These are phyloP conservation scores for Fusarium cicatricum DNA, from an alignment of 2,329 filamentous ascomycete genomes.

Conservation along the genomic window DNA sequence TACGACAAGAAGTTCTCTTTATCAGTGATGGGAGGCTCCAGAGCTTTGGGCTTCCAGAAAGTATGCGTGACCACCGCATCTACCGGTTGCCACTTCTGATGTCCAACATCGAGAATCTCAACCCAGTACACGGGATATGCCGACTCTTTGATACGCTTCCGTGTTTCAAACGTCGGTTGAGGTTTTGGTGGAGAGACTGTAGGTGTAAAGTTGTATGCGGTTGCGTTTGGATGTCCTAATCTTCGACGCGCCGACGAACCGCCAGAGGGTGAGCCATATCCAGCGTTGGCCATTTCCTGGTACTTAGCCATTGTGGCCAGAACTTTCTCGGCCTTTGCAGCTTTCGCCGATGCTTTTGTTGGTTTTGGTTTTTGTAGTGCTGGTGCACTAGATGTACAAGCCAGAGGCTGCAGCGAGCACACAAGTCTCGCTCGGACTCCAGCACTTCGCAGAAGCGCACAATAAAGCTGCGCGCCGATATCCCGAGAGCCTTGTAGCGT, in stretches of 20 bases:
- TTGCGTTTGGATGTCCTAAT: conserved; percentile 62
- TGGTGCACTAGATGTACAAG: conserved; percentile 67
- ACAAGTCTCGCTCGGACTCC: conserved; percentile 85
- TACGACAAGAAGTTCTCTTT: conserved; percentile 81
- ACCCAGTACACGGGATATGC: conserved; percentile 91
- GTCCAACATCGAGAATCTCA: conserved; percentile 84
- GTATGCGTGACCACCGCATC: conserved; percentile 83
- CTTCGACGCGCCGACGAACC: conserved; percentile 55
- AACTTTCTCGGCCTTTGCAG: conserved; percentile 47
- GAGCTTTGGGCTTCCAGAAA: conserved; percentile 75
- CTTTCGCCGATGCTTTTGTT: conserved; percentile 42
- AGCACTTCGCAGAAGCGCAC: conserved; percentile 82
- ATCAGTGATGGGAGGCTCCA: conserved; percentile 87
- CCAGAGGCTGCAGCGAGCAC: conserved; percentile 86
- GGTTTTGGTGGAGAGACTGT: conserved; percentile 49
- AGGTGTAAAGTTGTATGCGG: conserved; percentile 60
- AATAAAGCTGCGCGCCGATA: conserved; percentile 89
- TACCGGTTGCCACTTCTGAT: conserved; percentile 91
- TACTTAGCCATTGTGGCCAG: conserved; percentile 53
- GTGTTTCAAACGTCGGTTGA: conserved; percentile 45
- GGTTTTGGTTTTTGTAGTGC: conserved; percentile 53
- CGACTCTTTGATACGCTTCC: conserved; percentile 69
- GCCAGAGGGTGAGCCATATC: conserved; percentile 42
- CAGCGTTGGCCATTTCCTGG: conserved; percentile 43
- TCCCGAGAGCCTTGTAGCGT: conserved; percentile 84